Conservation (phyloP, 352 stramenopile species). For the Pythium dissimile region DNA sequence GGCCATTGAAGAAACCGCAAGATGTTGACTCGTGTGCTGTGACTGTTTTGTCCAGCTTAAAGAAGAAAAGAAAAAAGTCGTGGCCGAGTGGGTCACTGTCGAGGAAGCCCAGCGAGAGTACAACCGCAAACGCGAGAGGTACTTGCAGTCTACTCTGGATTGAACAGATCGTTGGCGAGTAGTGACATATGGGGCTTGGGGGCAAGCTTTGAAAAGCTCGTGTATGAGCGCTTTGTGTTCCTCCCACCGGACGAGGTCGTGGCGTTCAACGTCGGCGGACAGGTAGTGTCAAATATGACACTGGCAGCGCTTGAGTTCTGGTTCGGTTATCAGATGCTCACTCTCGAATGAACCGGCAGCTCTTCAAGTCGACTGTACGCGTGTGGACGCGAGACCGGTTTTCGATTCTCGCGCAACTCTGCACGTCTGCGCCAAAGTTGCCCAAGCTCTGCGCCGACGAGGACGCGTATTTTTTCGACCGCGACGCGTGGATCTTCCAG, state of each 20-base stretch:
- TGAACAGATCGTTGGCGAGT: too few species aligned
- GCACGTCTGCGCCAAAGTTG: constrained; percentile 59
- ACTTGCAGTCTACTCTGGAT: too few species aligned
- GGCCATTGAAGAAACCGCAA: neutral
- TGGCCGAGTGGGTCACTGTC: constrained; percentile 62
- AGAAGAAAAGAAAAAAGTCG: constrained; percentile 73
- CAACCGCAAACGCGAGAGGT: constrained; percentile 58
- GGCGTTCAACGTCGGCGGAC: constrained; percentile 66
- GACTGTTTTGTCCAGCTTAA: constrained; percentile 33
- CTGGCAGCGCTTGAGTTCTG: too few species aligned
- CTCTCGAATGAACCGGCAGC: constrained; percentile 19
- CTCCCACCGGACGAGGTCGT: constrained; percentile 43
- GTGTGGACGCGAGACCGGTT: constrained; percentile 76
- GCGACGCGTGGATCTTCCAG: constrained; percentile 70
- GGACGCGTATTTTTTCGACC: constrained; percentile 71
- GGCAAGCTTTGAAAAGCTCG: constrained; percentile 67
- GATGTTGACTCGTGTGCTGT: neutral
- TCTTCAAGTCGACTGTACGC: constrained; percentile 71
- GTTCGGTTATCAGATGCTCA: neutral
- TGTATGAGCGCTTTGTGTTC: constrained; percentile 57
- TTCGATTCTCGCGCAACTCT: constrained; percentile 78
- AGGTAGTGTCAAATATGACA: constrained; percentile 8
- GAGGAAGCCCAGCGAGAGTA: constrained; percentile 67
- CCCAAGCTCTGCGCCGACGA: constrained; percentile 40
- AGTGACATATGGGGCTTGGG: too few species aligned